Conservation (phyloP, 768 basidiomycete species). For the Pulveroboletus sp. region DNA sequence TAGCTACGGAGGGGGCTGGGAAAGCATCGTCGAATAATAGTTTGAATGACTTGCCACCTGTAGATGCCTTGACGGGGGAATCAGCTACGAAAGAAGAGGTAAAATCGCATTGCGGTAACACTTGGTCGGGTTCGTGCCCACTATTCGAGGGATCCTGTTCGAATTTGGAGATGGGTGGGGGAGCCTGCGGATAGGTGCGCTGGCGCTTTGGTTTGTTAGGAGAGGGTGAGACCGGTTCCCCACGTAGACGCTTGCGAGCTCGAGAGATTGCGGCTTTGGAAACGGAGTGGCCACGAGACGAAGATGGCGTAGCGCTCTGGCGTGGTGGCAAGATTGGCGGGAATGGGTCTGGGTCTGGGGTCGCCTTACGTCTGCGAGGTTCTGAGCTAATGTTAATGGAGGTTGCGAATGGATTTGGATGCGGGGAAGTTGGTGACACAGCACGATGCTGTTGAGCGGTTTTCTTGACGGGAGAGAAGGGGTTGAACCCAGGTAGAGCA, state of each 20-base stretch:
- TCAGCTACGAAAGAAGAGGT: conserved; percentile 58
- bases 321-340: conserved; percentile 28
- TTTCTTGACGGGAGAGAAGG: conserved; percentile 75
- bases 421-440: conserved; percentile 8
- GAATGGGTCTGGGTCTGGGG: conserved; percentile 40
- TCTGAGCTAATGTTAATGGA: conserved; percentile 35
- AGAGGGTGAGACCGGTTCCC: conserved; percentile 79
- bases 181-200: conserved; percentile 44
- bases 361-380: conserved; percentile 18
- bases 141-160: conserved; percentile 27
- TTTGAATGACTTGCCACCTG: conserved; percentile 58
- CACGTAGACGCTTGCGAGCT: conserved; percentile 76
- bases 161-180: conserved; percentile 35
- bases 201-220: conserved; percentile 73
- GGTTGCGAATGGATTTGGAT: conserved; percentile 44
- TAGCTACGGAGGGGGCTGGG: conserved; percentile 15
- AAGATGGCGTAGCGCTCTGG: conserved; percentile 1
- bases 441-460: not conserved
- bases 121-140: conserved; percentile 35
- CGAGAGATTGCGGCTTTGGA: conserved; percentile 49
- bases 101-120: conserved; percentile 21
- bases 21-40: conserved; percentile 59
- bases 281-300: conserved; percentile 17
- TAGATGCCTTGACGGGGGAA: conserved; percentile 62
- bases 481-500: conserved; percentile 59